phyloP scores from a whole-genome alignment of 1,139 yeast species.

The Fermentozyma sake region DNA sequence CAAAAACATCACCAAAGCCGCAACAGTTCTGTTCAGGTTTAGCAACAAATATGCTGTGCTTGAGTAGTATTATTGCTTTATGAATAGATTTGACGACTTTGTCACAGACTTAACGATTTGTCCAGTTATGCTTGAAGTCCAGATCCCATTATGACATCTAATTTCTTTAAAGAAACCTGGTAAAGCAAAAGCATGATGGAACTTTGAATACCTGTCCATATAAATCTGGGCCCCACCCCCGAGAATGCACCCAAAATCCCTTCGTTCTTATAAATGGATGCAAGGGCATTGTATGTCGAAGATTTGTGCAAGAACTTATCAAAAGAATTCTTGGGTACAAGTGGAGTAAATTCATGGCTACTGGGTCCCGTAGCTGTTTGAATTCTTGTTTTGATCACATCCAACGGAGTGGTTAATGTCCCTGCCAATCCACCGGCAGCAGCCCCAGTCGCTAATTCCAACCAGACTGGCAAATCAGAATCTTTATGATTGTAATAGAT shows the following conservation, averaged over 20 bases:
- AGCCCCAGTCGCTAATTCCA: constrained; percentile 84
- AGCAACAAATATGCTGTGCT: no score
- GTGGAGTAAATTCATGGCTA: constrained; percentile 1
- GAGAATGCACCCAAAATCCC: constrained; percentile 79
- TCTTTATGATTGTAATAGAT: constrained; percentile 36
- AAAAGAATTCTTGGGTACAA: constrained; percentile 1
- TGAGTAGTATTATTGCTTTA: no score
- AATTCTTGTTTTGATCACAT: constrained; percentile 88
- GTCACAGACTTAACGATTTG: no score
- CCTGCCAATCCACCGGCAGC: constrained; percentile 98
- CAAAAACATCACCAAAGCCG: no score
- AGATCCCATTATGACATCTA: constrained; percentile 47
- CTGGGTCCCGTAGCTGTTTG: constrained; percentile 62
- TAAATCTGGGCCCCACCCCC: constrained; percentile 94
- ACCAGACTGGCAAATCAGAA: constrained; percentile 48
- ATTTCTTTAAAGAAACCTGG: constrained; percentile 51
- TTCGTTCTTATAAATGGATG: constrained; percentile 65
- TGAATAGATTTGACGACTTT: no score
- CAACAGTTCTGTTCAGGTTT: no score
- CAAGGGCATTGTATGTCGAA: constrained; percentile 54
- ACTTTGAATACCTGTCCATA: constrained; percentile 96
- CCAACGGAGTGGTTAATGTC: constrained; percentile 73
- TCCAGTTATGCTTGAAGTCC: no score
- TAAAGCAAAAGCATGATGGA: constrained; percentile 89
- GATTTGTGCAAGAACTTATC: constrained; percentile 28